Base-by-base conservation (phyloP, 2,329 filamentous ascomycete genomes). In the Waltergamsia citrina region DNA sequence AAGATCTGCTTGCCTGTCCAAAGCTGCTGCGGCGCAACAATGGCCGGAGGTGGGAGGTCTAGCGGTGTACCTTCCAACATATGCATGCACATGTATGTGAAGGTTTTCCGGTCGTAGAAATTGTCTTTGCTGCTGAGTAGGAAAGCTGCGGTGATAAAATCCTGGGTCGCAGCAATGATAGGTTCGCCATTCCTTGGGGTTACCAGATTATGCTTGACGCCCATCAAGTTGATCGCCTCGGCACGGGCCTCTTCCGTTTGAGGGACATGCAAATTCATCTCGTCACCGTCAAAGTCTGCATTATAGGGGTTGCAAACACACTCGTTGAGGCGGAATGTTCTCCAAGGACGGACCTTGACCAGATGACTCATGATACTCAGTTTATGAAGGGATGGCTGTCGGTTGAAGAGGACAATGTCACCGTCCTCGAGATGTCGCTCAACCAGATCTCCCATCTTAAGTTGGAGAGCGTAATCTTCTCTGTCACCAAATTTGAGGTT, bases 1-100 rank as follows among this genome's bases (percentile, higher is more conserved):
- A 95, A 96, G 2, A 96, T 71, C 52, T 96, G 92, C 57, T 98
- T 98, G 42, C 92, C 92, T 1, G 92, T 98, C 92, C 92, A 98
- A 15, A 95, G 65, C 36, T 78, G 74, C 50, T 86, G 72, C 1
- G 92, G 92, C 43, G 92, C 94, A 41, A 93, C 54, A 27, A 96
- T 79, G 1, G 87, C 77, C 2, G 92, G 92, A 0, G 85, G 83
- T 1, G 92, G 92, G 9, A 98, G 65, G 39, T 95, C 85, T 24
- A 96, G 71, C 12, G 80, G 73, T 6, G 79, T 76, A 16, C 79
- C 80, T 33, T 88, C 81, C 50, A 95, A 79, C 92, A 98, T 98
- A 57, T 88, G 92, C 56, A 85, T 81, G 53, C 88, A 93, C 27
- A 95, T 75, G 45, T 93, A 88, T 3, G 83, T 81, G 50, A 98